phyloP scores from a whole-genome alignment of 208 protist species.

The Leishmania lainsoni region DNA sequence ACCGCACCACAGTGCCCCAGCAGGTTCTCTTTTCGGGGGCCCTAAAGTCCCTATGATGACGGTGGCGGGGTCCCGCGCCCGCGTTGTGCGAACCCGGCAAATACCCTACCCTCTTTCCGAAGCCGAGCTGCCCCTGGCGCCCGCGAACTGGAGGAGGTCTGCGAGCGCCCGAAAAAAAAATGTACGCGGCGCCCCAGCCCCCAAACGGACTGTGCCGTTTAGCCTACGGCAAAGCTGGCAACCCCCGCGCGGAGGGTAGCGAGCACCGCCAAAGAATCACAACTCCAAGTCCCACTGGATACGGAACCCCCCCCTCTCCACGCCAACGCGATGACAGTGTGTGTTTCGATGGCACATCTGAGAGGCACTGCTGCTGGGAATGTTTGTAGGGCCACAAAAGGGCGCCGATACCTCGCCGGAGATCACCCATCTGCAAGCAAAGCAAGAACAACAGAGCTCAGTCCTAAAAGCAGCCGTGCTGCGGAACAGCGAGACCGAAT shows the following conservation, averaged over 20 bases:
- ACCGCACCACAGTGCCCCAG: background rate
- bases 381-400: background rate
- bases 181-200: background rate
- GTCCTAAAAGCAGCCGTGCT: constrained; percentile 12
- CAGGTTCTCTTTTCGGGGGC: background rate
- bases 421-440: background rate
- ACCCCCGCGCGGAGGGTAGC: too few species aligned
- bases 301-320: background rate
- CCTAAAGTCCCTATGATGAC: background rate
- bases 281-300: background rate
- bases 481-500: constrained; percentile 8
- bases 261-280: background rate
- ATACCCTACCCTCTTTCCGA: background rate
- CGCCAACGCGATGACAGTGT: constrained; percentile 2
- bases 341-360: constrained; percentile 5
- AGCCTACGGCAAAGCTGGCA: too few species aligned
- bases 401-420: background rate
- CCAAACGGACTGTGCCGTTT: background rate
- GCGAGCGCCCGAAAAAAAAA: background rate
- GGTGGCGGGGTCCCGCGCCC: background rate
- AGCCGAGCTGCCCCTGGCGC: background rate
- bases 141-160: background rate
- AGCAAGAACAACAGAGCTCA: constrained; percentile 5
- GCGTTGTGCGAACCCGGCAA: background rate
- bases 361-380: constrained; percentile 6